Conservation (phyloP, 805 yeast species). For the Wickerhamomyces bisporus region DNA sequence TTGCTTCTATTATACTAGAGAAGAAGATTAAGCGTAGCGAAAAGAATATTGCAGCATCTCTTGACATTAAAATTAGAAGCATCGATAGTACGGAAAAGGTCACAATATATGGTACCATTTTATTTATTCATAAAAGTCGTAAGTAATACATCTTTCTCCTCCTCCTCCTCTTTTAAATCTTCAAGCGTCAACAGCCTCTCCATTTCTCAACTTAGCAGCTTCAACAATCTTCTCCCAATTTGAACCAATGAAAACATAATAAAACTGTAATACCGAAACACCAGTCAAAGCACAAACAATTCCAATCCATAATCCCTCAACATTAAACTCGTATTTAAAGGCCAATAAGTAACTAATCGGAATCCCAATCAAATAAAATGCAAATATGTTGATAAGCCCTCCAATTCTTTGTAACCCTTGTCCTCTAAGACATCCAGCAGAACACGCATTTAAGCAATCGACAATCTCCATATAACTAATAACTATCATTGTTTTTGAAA, state of each 20-base stretch:
- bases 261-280: constrained; percentile 46
- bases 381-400: constrained; percentile 57
- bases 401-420: constrained; percentile 83
- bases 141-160: too few species aligned
- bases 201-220: constrained; percentile 37
- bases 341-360: constrained; percentile 60
- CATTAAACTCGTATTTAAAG: constrained; percentile 41
- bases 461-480: constrained; percentile 64
- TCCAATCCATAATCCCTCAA: constrained; percentile 76
- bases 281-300: constrained; percentile 53
- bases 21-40: too few species aligned
- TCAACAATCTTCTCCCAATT: constrained; percentile 51
- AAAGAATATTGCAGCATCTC: too few species aligned
- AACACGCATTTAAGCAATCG: constrained; percentile 67
- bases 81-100: too few species aligned
- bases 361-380: constrained; percentile 69
- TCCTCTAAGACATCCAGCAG: constrained; percentile 79
- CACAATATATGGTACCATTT: too few species aligned
- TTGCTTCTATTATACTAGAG: too few species aligned
- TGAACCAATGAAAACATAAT: constrained; percentile 36
- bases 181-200: constrained; percentile 9
- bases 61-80: too few species aligned
- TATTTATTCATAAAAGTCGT: too few species aligned
- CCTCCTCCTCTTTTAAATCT: too few species aligned
- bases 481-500: constrained; percentile 51